These are phyloP conservation scores for Xerocomus minutiporus DNA, from an alignment of 1,284 basidiomycete species.

Conservation along the genomic window DNA sequence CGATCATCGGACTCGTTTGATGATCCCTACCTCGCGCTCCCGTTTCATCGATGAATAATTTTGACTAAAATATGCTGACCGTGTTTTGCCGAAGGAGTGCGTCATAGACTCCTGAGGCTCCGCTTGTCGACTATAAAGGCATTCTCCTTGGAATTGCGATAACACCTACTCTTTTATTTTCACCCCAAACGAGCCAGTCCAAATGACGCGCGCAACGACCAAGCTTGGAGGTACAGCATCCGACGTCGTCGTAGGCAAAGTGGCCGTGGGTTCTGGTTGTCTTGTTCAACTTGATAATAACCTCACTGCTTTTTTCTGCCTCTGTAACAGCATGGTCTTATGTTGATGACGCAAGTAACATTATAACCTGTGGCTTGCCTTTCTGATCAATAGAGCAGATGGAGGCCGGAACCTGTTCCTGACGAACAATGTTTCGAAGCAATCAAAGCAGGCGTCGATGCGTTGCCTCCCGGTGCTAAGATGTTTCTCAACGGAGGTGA, in stretches of 20 bases:
- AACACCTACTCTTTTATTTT: background rate
- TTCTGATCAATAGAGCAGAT: conserved; percentile 7
- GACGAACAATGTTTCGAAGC: conserved; percentile 58
- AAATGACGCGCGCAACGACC: conserved; percentile 23
- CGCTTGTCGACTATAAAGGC: background rate
- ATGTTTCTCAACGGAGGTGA: conserved; percentile 46
- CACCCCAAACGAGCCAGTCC: background rate
- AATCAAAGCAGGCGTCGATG: conserved; percentile 60
- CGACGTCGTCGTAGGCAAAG: conserved; percentile 30
- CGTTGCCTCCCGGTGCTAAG: conserved; percentile 45
- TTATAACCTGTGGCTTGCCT: background rate
- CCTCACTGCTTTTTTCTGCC: background rate
- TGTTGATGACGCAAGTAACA: conserved; percentile 26
- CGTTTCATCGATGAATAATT: too few species aligned
- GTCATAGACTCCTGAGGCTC: too few species aligned
- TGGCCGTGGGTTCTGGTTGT: conserved; percentile 30
- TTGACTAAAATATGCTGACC: background rate
- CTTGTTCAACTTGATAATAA: background rate
- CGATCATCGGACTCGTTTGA: too few species aligned
- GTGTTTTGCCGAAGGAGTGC: too few species aligned
- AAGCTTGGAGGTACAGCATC: conserved; percentile 35
- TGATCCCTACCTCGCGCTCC: too few species aligned
- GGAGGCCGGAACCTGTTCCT: conserved; percentile 24
- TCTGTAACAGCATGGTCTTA: conserved; percentile 24
- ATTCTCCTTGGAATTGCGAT: background rate